phyloP scores from a whole-genome alignment of 495 filamentous ascomycete genomes.

The Entonaema liquescens region DNA sequence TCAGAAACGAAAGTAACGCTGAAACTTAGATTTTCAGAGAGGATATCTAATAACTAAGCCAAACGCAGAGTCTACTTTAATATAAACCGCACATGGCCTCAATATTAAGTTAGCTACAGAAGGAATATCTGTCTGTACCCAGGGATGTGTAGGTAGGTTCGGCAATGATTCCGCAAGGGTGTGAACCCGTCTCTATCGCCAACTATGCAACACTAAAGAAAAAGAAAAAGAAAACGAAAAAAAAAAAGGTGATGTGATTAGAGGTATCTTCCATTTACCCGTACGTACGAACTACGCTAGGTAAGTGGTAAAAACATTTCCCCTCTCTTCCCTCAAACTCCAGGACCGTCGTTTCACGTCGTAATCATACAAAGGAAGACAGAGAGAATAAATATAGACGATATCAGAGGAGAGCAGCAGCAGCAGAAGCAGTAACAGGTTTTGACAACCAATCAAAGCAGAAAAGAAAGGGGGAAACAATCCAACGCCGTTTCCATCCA shows the following conservation, averaged over 20 bases:
- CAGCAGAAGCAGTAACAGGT: background rate
- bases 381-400: background rate
- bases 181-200: background rate
- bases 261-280: conserved; percentile 1
- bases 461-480: background rate
- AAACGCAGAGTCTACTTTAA: background rate
- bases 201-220: background rate
- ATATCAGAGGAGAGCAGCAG: background rate
- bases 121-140: no score
- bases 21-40: background rate
- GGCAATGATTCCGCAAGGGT: background rate
- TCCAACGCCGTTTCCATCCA: conserved; percentile 3
- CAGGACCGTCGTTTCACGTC: conserved; percentile 10
- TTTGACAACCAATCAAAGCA: background rate
- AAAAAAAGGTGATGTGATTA: background rate
- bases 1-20: background rate
- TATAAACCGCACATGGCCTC: background rate
- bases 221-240: background rate
- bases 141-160: background rate
- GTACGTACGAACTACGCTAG: background rate
- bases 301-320: conserved; percentile 46
- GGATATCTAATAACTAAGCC: background rate
- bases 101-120: background rate
- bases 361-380: conserved; percentile 14
- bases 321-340: conserved; percentile 49